Percentiles rank a stretch among this genome's conserved stretches.
Conservation (phyloP, 257 asterid genomes). For the Fraxinus cuspidata region DNA sequence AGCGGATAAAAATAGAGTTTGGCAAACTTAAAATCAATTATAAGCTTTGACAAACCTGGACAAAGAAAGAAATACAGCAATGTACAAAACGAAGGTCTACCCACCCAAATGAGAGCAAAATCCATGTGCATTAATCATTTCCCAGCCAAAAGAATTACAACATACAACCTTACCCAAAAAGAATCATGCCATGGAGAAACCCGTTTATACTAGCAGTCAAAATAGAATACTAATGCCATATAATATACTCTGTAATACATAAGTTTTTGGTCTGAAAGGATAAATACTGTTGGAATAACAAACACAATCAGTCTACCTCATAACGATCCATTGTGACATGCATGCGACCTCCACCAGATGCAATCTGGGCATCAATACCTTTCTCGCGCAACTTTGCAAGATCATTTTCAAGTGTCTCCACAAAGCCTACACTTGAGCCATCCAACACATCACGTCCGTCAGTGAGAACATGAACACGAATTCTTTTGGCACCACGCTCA, state of each 20-base stretch:
- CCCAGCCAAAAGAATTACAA: neutral
- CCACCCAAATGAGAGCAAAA: neutral
- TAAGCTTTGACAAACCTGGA: too few relatives aligned
- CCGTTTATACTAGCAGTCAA: neutral
- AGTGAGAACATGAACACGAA: slow-evolving; percentile 84
- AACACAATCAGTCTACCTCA: slow-evolving; percentile 50
- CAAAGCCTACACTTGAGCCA: slow-evolving; percentile 84
- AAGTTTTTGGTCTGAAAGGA: neutral
- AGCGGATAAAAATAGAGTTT: too few relatives aligned
- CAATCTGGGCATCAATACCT: slow-evolving; percentile 85
- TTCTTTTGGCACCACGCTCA: slow-evolving; percentile 85
- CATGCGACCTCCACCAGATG: slow-evolving; percentile 99
- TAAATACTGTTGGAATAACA: neutral
- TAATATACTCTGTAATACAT: neutral
- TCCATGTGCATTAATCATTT: neutral
- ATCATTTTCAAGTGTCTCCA: slow-evolving; percentile 81
- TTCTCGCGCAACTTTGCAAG: slow-evolving; percentile 67
- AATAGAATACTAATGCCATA: neutral
- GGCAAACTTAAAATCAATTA: too few relatives aligned
- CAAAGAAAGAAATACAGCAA: neutral
- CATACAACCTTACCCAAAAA: neutral
- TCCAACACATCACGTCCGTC: slow-evolving; percentile 99
- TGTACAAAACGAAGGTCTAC: neutral
- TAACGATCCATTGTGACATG: slow-evolving; percentile 96
- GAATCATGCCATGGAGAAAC: neutral